phyloP scores from a whole-genome alignment of 495 filamentous ascomycete genomes.

The Aspergillus ostianus region DNA sequence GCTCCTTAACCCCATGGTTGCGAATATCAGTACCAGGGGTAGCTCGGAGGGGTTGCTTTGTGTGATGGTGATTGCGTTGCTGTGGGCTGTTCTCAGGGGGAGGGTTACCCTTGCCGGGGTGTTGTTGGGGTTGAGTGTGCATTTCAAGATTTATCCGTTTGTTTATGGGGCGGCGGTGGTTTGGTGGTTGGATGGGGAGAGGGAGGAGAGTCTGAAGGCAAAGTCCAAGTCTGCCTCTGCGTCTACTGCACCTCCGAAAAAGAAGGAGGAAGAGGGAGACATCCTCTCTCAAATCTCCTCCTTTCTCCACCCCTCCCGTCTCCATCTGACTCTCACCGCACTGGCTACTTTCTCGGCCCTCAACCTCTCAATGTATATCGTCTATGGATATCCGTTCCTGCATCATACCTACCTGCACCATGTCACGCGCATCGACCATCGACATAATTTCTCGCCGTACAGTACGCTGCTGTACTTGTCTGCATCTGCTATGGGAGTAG shows the following conservation, averaged over 20 bases:
- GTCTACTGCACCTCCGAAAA: background rate
- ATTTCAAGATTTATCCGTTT: constrained; percentile 99
- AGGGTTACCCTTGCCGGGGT: constrained; percentile 65
- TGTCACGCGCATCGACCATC: constrained; percentile 88
- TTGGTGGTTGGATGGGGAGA: constrained; percentile 75
- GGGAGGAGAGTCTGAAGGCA: constrained; percentile 13
- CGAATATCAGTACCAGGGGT: constrained; percentile 88
- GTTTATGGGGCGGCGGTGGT: constrained; percentile 86
- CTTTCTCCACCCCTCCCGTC: constrained; percentile 62
- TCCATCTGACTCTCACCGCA: constrained; percentile 63
- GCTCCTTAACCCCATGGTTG: constrained; percentile 97
- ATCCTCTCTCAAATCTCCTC: constrained; percentile 25
- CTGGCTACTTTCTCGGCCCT: constrained; percentile 67
- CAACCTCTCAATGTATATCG: constrained; percentile 72
- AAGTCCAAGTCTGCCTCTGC: background rate
- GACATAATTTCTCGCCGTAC: constrained; percentile 97
- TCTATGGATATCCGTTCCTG: constrained; percentile 74
- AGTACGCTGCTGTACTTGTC: constrained; percentile 86
- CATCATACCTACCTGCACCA: constrained; percentile 91
- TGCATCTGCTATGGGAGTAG: constrained; percentile 33
- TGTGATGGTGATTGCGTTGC: constrained; percentile 72
- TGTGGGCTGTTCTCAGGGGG: constrained; percentile 72
- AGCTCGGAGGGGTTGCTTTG: constrained; percentile 90
- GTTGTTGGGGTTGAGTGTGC: constrained; percentile 79
- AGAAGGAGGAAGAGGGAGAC: background rate